Conservation (phyloP, 371 early-diverging fungal genomes). For the Mucor indicus region DNA sequence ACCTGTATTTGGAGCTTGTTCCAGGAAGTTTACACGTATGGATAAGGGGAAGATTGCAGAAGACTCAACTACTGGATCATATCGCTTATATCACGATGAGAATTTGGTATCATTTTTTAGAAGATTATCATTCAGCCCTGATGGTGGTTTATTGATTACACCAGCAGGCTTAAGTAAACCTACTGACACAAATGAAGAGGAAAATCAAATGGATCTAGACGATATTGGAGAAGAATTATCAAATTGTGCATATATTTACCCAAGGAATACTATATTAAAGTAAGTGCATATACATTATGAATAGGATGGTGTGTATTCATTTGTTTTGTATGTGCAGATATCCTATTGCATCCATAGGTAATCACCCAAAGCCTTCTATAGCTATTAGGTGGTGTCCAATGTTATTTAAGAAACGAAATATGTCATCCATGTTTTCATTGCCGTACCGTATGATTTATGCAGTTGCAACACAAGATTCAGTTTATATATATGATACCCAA, state of each 20-base stretch:
- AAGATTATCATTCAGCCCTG: slow-evolving; percentile 85
- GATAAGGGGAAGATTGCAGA: slow-evolving; percentile 19
- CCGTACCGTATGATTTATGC: slow-evolving; percentile 83
- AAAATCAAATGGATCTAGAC: slow-evolving; percentile 5
- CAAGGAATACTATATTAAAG: slow-evolving; percentile 29
- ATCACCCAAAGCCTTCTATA: slow-evolving; percentile 76
- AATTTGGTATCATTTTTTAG: slow-evolving; percentile 91
- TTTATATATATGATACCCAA: slow-evolving; percentile 88
- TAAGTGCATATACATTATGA: too few relatives aligned
- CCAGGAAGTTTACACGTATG: slow-evolving; percentile 18
- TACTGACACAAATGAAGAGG: neutral
- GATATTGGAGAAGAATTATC: slow-evolving; percentile 18
- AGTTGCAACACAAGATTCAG: slow-evolving; percentile 79
- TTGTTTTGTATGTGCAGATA: slow-evolving; percentile 28
- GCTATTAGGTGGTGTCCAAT: slow-evolving; percentile 74
- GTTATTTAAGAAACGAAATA: slow-evolving; percentile 37
- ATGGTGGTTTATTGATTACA: slow-evolving; percentile 80
- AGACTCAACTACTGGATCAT: slow-evolving; percentile 7
- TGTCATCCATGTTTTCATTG: slow-evolving; percentile 41
- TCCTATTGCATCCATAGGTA: slow-evolving; percentile 70
- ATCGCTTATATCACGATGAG: slow-evolving; percentile 82
- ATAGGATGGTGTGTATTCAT: neutral
- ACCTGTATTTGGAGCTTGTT: slow-evolving; percentile 21
- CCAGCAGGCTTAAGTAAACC: slow-evolving; percentile 76
- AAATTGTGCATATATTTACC: slow-evolving; percentile 41